Percentiles rank a stretch among this genome's conserved stretches.
Conservation (phyloP, 768 basidiomycete genomes). For the Phaeotremella fagi region DNA sequence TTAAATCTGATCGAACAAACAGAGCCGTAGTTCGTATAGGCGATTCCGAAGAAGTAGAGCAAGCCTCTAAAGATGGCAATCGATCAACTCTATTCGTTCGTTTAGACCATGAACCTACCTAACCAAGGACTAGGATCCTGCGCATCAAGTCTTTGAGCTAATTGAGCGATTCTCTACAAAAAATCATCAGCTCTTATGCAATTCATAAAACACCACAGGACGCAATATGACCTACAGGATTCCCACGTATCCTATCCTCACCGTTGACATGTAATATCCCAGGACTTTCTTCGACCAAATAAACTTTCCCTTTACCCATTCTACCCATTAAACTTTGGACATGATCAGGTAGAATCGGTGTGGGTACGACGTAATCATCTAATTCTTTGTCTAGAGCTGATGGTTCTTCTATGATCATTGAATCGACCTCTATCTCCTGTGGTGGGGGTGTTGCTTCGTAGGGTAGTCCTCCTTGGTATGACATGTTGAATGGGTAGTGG, state of each 20-base stretch:
- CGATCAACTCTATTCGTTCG: conserved; percentile 1
- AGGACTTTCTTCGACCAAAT: conserved; percentile 38
- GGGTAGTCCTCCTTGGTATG: conserved; percentile 20
- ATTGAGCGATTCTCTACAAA: conserved; percentile 28
- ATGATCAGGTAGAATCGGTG: conserved; percentile 19
- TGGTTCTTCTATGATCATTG: conserved; percentile 5
- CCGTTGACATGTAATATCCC: conserved; percentile 30
- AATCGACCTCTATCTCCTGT: not conserved
- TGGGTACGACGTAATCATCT: conserved; percentile 23
- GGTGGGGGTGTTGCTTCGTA: conserved; percentile 39
- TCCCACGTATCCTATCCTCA: conserved; percentile 21
- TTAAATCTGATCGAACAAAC: conserved; percentile 33
- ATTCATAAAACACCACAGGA: too few species aligned
- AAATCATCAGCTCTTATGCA: not conserved
- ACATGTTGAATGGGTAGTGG: conserved; percentile 3
- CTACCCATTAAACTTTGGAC: conserved; percentile 32
- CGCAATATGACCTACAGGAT: conserved; percentile 39
- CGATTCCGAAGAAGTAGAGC: conserved; percentile 20
- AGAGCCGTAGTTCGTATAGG: conserved; percentile 32
- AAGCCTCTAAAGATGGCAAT: conserved; percentile 17
- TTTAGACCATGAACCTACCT: conserved; percentile 12
- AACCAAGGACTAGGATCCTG: conserved; percentile 41
- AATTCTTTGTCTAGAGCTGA: conserved; percentile 28
- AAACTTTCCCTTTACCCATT: conserved; percentile 40
- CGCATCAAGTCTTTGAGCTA: conserved; percentile 33